These are phyloP conservation scores for Lactarius sp. DNA, from an alignment of 768 basidiomycete genomes.

Conservation along the genomic window DNA sequence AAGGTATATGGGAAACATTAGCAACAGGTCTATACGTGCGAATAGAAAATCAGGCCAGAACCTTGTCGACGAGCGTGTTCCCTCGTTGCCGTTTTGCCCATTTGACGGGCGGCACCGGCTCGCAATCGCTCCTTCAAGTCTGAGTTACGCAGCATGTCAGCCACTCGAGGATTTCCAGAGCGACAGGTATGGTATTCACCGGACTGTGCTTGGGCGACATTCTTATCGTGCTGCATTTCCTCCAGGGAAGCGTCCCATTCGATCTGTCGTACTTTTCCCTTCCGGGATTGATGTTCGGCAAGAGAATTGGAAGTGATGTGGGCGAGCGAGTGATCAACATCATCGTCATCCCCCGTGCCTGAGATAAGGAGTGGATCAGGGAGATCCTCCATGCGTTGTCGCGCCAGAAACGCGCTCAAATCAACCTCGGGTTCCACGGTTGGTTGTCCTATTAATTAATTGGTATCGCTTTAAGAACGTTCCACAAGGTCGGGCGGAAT, in stretches of 20 bases:
- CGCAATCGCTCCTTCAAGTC: conserved; percentile 33
- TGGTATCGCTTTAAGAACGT: neutral
- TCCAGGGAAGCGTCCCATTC: conserved; percentile 68
- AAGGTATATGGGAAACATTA: neutral
- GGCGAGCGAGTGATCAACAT: conserved; percentile 53
- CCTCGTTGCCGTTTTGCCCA: conserved; percentile 22
- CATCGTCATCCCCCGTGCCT: conserved; percentile 40
- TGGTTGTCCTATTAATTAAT: conserved; percentile 49
- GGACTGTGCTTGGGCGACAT: conserved; percentile 67
- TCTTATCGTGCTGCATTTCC: conserved; percentile 62
- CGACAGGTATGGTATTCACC: conserved; percentile 39
- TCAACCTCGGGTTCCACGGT: conserved; percentile 69
- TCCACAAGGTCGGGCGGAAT: neutral
- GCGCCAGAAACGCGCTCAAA: conserved; percentile 59
- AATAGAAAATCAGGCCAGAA: neutral
- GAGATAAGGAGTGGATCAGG: conserved; percentile 9
- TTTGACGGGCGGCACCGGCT: conserved; percentile 28
- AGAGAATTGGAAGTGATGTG: conserved; percentile 40
- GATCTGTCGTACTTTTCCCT: conserved; percentile 60
- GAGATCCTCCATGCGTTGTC: conserved; percentile 47
- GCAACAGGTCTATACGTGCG: neutral
- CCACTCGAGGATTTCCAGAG: neutral
- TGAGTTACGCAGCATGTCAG: conserved; percentile 12
- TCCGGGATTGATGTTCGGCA: conserved; percentile 37
- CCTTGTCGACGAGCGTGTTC: conserved; percentile 15